Evolutionary conservation across 1,284 basidiomycete species (phyloP), one percentile per base, ranked within the genome.

Genomic region (Rhodotorula mucilaginosa): DNA sequence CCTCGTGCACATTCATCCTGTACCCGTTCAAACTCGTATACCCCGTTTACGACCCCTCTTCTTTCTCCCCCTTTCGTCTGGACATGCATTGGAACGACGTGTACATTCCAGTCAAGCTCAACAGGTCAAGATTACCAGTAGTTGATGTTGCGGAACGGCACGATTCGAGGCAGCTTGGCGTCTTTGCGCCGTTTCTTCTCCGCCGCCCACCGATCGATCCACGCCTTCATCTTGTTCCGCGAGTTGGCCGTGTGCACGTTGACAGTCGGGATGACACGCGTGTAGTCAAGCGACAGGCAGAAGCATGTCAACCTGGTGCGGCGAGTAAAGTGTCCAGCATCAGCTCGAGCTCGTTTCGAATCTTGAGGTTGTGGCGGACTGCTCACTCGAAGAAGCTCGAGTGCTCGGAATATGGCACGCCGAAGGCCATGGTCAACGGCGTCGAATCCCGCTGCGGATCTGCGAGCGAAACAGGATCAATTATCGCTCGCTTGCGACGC

Each of bases 331-430:
- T 12, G 39, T 44, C 34, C 39, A 44, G 39, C 8, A 44, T 21
- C n/a, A 23, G 54, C 10, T 29, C 12, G 54, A 29, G n/a, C 26
- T 15, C 26, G n/a, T 56, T 4, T 44, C 39, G 12, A 12, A 44
- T 10, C 39, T 44, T 12, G 34, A 51, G 6, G 4, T 21, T 23
- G 21, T 39, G 23, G 19, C 6, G 54, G 26, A 49, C 6, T 10
- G 64, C 73, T 18, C 94, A 84, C 81, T 97, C 94, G 77, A 90
- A 90, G 82, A 97, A 97, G 49, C 91, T 93, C 63, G 92, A 95
- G 80, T 99, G 95, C 80, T 97, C 95, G 5, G 92, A 96, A 80
- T 97, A 97, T 6, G 96, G 96, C 21, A 98, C 91, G 47, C 92
- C 79, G 69, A 79, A 78, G 5, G 70, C 74, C 59, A 78, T 67